Evolutionary conservation across 2,329 filamentous ascomycete species (phyloP), one percentile per base, ranked within the genome.

Genomic region (Beauveria sp.): DNA sequence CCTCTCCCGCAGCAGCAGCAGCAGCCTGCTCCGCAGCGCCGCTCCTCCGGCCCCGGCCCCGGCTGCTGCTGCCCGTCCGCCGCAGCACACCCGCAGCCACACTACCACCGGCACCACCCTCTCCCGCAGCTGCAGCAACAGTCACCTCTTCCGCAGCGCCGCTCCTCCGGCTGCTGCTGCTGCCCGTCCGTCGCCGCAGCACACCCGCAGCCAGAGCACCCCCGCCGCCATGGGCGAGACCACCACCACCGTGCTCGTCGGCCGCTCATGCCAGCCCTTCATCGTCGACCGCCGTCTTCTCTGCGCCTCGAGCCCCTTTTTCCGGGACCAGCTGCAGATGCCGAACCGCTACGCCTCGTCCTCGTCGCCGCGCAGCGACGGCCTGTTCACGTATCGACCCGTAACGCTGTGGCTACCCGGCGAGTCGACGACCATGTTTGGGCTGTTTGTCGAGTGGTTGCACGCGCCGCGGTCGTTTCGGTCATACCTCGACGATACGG

Each of bases 391-490:
- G 48, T 60, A 65, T 56, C 68, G 68, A 60, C 68, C 72, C 31
- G 68, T 73, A 50, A 72, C 72, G 7, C 67, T 76, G 40, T 77
- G 75, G 75, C 72, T 78, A 7, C 76, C 80, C 0, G 74, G 75
- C 63, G 80, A 84, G 68, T 76, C 76, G 1, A 72, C 80, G 20
- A 73, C 78, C 67, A 81, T 82, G 75, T 83, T 84, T 66, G 76
- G 78, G 66, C 73, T 83, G 42, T 83, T 83, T 67, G 74, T 80
- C 49, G 72, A 81, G 50, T 83, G 80, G 80, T 75, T 84, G 26
- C 80, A 83, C 68, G 73, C 74, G 22, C 74, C 74, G 5, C 67
- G 69, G 31, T 69, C 69, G 28, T 83, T 83, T 67, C 73, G 74
- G 31, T 64, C 67, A 45, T 73, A 78, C 64, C 72, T 83, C 63